A percentile compares a stretch with the other conserved stretches of the same genome.
Evolutionary conservation across 2,329 filamentous ascomycete genomes (phyloP).

Genomic region (Shiraia bambusicola): DNA sequence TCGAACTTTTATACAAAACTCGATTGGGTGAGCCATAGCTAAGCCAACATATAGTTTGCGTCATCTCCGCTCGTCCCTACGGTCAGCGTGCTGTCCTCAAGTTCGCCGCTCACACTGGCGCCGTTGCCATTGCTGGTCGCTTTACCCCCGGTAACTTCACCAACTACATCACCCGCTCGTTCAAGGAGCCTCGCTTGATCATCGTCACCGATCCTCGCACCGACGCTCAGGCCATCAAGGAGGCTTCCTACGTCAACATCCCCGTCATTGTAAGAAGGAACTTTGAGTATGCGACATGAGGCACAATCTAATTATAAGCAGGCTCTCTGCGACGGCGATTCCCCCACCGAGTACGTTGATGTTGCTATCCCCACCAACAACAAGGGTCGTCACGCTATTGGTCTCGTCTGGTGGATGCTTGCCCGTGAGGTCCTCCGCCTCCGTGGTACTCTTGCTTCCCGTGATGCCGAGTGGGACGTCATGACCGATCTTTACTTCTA

Average conservation of each 20-base stretch:
- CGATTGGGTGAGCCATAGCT: slow-evolving; percentile 8
- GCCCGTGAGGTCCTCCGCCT: slow-evolving; percentile 99
- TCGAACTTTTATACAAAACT: not conserved
- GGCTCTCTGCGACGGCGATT: slow-evolving; percentile 98
- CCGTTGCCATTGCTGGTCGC: slow-evolving; percentile 96
- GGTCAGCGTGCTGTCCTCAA: slow-evolving; percentile 99
- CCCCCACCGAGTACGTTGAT: slow-evolving; percentile 98
- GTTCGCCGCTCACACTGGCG: slow-evolving; percentile 98
- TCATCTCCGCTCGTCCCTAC: slow-evolving; percentile 99
- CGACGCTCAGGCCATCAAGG: slow-evolving; percentile 99
- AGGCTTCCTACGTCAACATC: slow-evolving; percentile 99
- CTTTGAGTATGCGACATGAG: not conserved
- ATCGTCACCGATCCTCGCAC: slow-evolving; percentile 99
- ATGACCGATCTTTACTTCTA: slow-evolving; percentile 99
- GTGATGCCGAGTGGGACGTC: slow-evolving; percentile 97
- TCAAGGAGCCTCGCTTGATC: slow-evolving; percentile 99
- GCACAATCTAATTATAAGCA: slow-evolving; percentile 10
- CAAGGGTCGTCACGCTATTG: slow-evolving; percentile 99
- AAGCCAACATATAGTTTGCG: slow-evolving; percentile 53
- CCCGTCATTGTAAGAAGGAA: slow-evolving; percentile 70
- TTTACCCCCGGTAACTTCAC: slow-evolving; percentile 99
- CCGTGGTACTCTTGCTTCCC: slow-evolving; percentile 91
- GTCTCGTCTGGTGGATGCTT: slow-evolving; percentile 98
- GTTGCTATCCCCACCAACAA: slow-evolving; percentile 99
- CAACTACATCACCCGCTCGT: slow-evolving; percentile 99